A percentile compares a stretch with the other conserved stretches of the same genome.
These are phyloP conservation scores for Tricholoma saponaceum DNA, from an alignment of 768 basidiomycete genomes.

Conservation along the genomic window DNA sequence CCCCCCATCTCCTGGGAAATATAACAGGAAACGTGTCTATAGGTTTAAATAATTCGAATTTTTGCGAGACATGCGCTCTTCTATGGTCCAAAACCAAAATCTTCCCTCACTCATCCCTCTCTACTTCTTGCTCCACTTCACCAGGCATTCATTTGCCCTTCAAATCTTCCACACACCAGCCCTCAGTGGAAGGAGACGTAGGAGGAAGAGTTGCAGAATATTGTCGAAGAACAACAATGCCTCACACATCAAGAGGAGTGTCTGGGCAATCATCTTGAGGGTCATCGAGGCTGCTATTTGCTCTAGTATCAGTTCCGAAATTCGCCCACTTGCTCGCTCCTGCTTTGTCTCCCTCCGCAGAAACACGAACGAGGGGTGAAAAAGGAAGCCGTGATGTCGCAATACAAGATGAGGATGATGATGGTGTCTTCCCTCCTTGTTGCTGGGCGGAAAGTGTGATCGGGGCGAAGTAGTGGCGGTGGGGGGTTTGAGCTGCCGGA, in stretches of 20 bases:
- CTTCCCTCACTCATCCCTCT: slow-evolving; percentile 35
- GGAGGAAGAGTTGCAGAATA: slow-evolving; percentile 93
- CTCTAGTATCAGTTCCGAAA: background rate
- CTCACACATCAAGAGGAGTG: slow-evolving; percentile 91
- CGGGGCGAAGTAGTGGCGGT: background rate
- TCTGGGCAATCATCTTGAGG: slow-evolving; percentile 81
- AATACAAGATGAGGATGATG: slow-evolving; percentile 44
- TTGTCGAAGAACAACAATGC: slow-evolving; percentile 96
- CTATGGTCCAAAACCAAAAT: slow-evolving; percentile 58
- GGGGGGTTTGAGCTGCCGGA: background rate
- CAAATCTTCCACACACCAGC: slow-evolving; percentile 6
- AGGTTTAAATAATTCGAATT: slow-evolving; percentile 55
- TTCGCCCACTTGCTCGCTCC: slow-evolving; percentile 36
- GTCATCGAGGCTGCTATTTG: no score
- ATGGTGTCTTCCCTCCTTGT: slow-evolving; percentile 41
- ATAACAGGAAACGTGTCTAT: background rate
- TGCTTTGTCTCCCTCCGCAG: slow-evolving; percentile 61
- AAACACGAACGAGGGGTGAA: slow-evolving; percentile 38
- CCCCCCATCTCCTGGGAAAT: no score
- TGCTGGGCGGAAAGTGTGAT: slow-evolving; percentile 16
- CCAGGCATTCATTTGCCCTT: slow-evolving; percentile 13
- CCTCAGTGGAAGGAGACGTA: slow-evolving; percentile 95
- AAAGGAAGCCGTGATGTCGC: slow-evolving; percentile 37
- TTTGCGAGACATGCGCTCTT: slow-evolving; percentile 52
- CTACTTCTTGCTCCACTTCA: slow-evolving; percentile 20